Percentiles rank a stretch among this genome's conserved stretches.
Conservation (phyloP, 495 filamentous ascomycete genomes). For the Hypomontagnella monticulosa region DNA sequence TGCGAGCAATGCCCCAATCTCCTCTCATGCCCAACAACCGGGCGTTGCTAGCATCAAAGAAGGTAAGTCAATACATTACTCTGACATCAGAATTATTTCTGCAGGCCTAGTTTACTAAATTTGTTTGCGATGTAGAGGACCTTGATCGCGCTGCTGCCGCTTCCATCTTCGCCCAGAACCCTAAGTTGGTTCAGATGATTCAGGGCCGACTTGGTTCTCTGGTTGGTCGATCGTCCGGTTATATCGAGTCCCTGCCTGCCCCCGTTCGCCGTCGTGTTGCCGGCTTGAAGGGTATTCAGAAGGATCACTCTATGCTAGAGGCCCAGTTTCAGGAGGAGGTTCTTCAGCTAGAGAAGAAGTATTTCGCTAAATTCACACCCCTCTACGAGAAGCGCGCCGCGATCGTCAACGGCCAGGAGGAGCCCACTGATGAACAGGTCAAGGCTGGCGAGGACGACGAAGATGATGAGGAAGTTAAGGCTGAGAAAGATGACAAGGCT, state of each 20-base stretch:
- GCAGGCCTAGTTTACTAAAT: conserved; percentile 29
- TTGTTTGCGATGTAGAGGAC: conserved; percentile 71
- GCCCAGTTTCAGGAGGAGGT: conserved; percentile 98
- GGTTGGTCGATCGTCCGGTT: conserved; percentile 94
- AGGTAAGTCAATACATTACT: conserved; percentile 67
- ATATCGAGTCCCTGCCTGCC: conserved; percentile 92
- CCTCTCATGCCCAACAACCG: conserved; percentile 95
- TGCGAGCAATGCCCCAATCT: conserved; percentile 93
- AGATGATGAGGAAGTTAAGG: conserved; percentile 69
- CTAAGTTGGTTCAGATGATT: conserved; percentile 92
- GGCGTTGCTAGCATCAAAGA: conserved; percentile 96
- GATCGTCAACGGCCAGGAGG: conserved; percentile 87
- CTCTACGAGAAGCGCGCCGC: conserved; percentile 94
- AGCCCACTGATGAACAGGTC: conserved; percentile 88
- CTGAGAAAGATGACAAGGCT: conserved; percentile 64
- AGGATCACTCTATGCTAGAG: conserved; percentile 98
- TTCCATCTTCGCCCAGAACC: conserved; percentile 92
- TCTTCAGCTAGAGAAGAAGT: conserved; percentile 97
- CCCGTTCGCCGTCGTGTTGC: conserved; percentile 91
- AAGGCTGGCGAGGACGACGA: conserved; percentile 84
- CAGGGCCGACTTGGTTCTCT: conserved; percentile 93
- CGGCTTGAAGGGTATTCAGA: conserved; percentile 96
- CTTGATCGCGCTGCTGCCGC: conserved; percentile 87
- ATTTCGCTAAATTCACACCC: conserved; percentile 97
- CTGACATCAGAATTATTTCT: conserved; percentile 11